Conservation (phyloP, 352 stramenopile species). For the Phytopythium delawarense region DNA sequence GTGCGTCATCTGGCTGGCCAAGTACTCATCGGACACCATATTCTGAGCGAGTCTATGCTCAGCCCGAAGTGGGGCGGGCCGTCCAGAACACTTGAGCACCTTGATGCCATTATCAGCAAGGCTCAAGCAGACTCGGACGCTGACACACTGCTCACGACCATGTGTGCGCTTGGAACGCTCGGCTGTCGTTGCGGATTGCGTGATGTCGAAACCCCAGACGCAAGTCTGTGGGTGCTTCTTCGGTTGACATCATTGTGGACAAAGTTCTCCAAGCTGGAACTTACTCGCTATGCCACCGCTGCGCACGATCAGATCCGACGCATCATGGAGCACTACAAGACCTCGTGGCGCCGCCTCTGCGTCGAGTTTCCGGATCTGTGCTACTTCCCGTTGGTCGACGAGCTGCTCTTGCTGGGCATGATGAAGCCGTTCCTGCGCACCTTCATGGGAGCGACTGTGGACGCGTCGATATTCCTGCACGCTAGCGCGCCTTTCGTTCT, state of each 20-base stretch:
- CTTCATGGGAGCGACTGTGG: slow-evolving; percentile 44
- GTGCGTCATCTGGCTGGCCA: not conserved
- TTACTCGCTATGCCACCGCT: slow-evolving; percentile 17
- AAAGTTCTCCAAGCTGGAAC: slow-evolving; percentile 24
- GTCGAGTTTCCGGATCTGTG: slow-evolving; percentile 47
- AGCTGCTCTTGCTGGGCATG: slow-evolving; percentile 34
- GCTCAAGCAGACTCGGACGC: slow-evolving; percentile 29
- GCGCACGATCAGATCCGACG: slow-evolving; percentile 49
- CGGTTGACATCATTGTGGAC: slow-evolving; percentile 52
- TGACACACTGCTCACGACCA: slow-evolving; percentile 14
- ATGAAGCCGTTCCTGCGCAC: slow-evolving; percentile 50
- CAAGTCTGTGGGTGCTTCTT: slow-evolving; percentile 50
- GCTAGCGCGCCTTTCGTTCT: slow-evolving; percentile 51
- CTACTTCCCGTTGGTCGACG: slow-evolving; percentile 54
- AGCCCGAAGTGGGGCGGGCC: not conserved
- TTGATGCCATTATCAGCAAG: slow-evolving; percentile 26
- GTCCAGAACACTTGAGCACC: slow-evolving; percentile 17
- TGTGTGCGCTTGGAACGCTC: slow-evolving; percentile 32
- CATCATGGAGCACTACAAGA: slow-evolving; percentile 31
- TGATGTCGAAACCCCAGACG: slow-evolving; percentile 26
- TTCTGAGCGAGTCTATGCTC: not conserved
- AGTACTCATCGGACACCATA: not conserved
- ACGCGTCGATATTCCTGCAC: slow-evolving; percentile 35
- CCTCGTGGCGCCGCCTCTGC: slow-evolving; percentile 57
- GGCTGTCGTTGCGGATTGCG: slow-evolving; percentile 34